Conservation (phyloP, 805 yeast species). For the Metschnikowia bowlesiae region DNA sequence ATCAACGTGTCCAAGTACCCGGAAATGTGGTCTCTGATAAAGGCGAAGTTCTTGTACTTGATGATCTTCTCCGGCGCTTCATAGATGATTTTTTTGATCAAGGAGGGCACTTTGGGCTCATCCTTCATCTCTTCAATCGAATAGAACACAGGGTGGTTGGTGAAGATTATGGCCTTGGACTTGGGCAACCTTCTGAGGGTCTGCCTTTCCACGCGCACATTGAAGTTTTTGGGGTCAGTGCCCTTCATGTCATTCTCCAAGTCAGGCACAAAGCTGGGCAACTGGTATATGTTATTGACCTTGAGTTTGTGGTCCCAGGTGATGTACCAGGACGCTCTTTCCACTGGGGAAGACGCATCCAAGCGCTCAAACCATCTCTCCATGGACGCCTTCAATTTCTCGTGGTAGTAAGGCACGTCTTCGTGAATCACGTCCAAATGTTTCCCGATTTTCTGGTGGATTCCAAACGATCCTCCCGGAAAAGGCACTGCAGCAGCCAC, state of each 20-base stretch:
- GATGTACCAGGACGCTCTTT: conserved; percentile 71
- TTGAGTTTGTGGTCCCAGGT: conserved; percentile 68
- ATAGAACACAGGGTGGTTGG: conserved; percentile 76
- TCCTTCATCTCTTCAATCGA: conserved; percentile 76
- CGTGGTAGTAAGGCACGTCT: conserved; percentile 66
- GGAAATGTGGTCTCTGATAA: conserved; percentile 54
- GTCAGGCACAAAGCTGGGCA: conserved; percentile 43
- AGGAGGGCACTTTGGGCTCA: conserved; percentile 75
- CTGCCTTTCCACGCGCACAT: conserved; percentile 70
- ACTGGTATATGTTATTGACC: conserved; percentile 52
- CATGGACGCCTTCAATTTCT: conserved; percentile 64
- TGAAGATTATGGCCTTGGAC: conserved; percentile 61
- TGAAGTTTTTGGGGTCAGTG: conserved; percentile 50
- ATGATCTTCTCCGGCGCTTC: conserved; percentile 66
- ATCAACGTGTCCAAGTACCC: conserved; percentile 56
- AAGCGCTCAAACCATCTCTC: conserved; percentile 66
- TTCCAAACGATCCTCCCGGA: conserved; percentile 74
- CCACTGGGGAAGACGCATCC: conserved; percentile 60
- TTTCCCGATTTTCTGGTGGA: conserved; percentile 55
- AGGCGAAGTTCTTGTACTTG: conserved; percentile 58
- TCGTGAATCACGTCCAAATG: conserved; percentile 60
- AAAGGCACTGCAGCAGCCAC: conserved; percentile 75
- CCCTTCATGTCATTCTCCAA: conserved; percentile 24
- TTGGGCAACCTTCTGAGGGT: conserved; percentile 65
- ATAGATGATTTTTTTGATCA: conserved; percentile 54